phyloP scores from a whole-genome alignment of 495 filamentous ascomycete genomes.

The Aspergillus panamensis region DNA sequence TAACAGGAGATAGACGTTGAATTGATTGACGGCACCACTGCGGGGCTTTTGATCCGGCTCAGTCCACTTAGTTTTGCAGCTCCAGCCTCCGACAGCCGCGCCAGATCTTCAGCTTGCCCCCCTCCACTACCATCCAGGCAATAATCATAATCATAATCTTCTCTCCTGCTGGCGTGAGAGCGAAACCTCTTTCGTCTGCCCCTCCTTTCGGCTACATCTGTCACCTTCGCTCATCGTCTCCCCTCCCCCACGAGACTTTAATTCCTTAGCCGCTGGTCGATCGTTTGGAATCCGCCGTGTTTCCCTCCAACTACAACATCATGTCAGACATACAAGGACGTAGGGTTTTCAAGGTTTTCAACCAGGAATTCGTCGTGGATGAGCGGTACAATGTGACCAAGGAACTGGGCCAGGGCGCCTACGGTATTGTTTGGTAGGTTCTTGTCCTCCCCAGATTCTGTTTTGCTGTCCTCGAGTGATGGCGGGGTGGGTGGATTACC shows the following conservation, averaged over 20 bases:
- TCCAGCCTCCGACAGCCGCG: slow-evolving; percentile 2
- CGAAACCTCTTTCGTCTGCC: slow-evolving; percentile 1
- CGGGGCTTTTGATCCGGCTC: slow-evolving; percentile 10
- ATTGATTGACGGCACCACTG: slow-evolving; percentile 8
- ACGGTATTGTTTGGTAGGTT: slow-evolving; percentile 95
- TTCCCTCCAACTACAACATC: slow-evolving; percentile 19
- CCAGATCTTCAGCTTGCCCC: slow-evolving; percentile 12
- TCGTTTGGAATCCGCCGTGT: slow-evolving; percentile 7
- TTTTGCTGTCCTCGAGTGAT: not conserved
- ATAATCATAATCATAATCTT: slow-evolving; percentile 7
- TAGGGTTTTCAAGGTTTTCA: slow-evolving; percentile 99
- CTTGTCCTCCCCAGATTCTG: not conserved
- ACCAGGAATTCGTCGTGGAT: slow-evolving; percentile 98
- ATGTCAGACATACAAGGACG: slow-evolving; percentile 82
- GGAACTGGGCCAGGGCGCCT: slow-evolving; percentile 95
- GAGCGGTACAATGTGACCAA: slow-evolving; percentile 98
- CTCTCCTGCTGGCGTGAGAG: slow-evolving; percentile 1
- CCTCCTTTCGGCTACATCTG: slow-evolving; percentile 1
- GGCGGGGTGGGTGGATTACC: not conserved
- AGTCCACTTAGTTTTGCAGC: not conserved
- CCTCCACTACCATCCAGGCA: slow-evolving; percentile 3
- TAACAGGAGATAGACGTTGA: not conserved
- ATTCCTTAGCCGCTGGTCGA: slow-evolving; percentile 14
- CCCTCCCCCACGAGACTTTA: not conserved
- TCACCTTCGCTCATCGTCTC: slow-evolving; percentile 13